These are phyloP conservation scores for Sclerotinia trifoliorum DNA, from an alignment of 2,329 filamentous ascomycete genomes.

Conservation along the genomic window DNA sequence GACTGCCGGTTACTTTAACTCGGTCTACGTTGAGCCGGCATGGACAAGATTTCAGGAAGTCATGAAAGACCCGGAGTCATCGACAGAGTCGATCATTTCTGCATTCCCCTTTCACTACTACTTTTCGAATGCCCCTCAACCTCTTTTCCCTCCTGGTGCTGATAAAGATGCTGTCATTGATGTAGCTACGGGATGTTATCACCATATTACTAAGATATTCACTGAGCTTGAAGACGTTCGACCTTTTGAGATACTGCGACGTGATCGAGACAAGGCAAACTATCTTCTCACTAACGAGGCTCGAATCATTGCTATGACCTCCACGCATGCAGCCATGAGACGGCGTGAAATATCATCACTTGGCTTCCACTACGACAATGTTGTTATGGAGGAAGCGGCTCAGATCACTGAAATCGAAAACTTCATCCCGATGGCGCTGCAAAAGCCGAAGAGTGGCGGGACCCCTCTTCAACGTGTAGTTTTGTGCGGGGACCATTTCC, in stretches of 20 bases:
- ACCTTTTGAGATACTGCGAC: slow-evolving; percentile 90
- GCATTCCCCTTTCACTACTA: slow-evolving; percentile 86
- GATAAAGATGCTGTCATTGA: slow-evolving; percentile 69
- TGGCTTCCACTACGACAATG: slow-evolving; percentile 97
- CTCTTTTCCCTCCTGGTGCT: slow-evolving; percentile 69
- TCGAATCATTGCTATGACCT: slow-evolving; percentile 98
- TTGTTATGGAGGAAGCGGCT: slow-evolving; percentile 97
- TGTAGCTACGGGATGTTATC: slow-evolving; percentile 78
- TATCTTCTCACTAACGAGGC: slow-evolving; percentile 94
- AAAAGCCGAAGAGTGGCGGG: slow-evolving; percentile 72
- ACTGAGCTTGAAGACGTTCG: slow-evolving; percentile 87
- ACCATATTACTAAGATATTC: slow-evolving; percentile 87
- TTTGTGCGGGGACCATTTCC: slow-evolving; percentile 90
- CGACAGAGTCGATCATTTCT: slow-evolving; percentile 61
- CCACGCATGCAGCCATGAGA: slow-evolving; percentile 94
- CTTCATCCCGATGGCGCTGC: slow-evolving; percentile 92
- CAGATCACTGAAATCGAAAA: slow-evolving; percentile 98
- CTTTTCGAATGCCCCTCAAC: slow-evolving; percentile 84
- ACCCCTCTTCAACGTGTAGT: slow-evolving; percentile 83
- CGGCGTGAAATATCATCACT: slow-evolving; percentile 84
- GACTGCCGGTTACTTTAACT: slow-evolving; percentile 95
- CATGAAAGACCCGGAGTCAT: slow-evolving; percentile 55
- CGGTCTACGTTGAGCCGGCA: slow-evolving; percentile 82
- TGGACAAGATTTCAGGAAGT: slow-evolving; percentile 82
- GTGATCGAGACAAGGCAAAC: slow-evolving; percentile 89